Evolutionary conservation across 2,329 filamentous ascomycete species (phyloP), one percentile per base, ranked within the genome.

Genomic region (Neofusicoccum cordaticola): DNA sequence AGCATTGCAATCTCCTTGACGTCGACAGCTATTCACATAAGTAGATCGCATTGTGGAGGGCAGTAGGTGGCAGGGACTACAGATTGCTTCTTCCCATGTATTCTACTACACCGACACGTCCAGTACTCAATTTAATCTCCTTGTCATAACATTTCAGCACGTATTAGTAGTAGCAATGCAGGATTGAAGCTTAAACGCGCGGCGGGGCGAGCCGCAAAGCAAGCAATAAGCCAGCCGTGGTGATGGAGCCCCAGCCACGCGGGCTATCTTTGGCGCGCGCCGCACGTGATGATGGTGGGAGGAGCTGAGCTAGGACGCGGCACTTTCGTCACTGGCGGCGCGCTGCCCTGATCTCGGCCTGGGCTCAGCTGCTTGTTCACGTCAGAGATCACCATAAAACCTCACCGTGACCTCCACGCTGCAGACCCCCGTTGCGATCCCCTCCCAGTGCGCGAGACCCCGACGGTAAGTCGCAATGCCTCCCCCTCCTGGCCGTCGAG

Each of bases 1-100:
- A 76, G 75, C 74, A 76, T 76, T 77, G 76, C 76, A 71, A 73
- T 76, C 75, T 72, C 76, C 75, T 71, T 72, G 53, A 66, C 45
- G 63, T 65, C 64, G 62, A 64, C 48, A 67, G 63, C 63, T 61
- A 65, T 65, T 65, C 57, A 60, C 63, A 60, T 57, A 61, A 60
- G 63, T 65, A 65, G 63, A 65, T 65, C 64, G 67, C 67, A 62
- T 65, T 65, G 66, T 65, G 65, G 66, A 67, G 63, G 65, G 62
- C 50, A 65, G 66, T 57, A 69, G 65, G 70, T 68, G 72, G 71
- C 63, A 65, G 67, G 73, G 68, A 71, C 61, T 65, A 69, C 68
- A 70, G 70, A 69, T 70, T 70, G 72, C 70, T 76, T 75, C 71
- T 69, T 72, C 73, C 73, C 71, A 72, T 77, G 75, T 78, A 78